phyloP scores from a whole-genome alignment of 331 rosid genomes.

The Pyracantha coccinea region DNA sequence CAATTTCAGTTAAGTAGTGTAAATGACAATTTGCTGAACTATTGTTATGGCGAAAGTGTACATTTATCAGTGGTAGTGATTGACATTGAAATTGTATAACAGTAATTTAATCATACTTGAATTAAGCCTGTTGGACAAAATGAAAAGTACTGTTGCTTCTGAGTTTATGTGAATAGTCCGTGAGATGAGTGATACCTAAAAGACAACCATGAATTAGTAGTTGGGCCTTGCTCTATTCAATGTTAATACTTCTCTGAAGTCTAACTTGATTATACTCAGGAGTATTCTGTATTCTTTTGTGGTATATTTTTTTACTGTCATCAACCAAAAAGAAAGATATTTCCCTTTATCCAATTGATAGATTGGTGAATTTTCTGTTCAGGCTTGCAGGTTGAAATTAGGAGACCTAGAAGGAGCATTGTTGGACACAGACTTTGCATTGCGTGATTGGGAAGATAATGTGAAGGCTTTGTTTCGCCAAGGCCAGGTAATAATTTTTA shows the following conservation, averaged over 20 bases:
- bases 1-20: not conserved
- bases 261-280: not conserved
- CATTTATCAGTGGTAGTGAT: not conserved
- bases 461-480: conserved; percentile 87
- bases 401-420: conserved; percentile 83
- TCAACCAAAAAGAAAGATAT: not conserved
- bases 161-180: not conserved
- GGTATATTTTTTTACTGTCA: not conserved
- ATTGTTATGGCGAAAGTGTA: not conserved
- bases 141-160: not conserved
- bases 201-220: not conserved
- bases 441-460: conserved; percentile 76
- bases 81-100: not conserved
- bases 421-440: conserved; percentile 76
- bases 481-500: conserved; percentile 67
- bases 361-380: conserved; percentile 1
- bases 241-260: not conserved
- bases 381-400: conserved; percentile 82
- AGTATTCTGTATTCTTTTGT: not conserved
- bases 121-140: not conserved
- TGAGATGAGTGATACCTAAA: not conserved
- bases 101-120: not conserved
- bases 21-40: not conserved
- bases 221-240: not conserved
- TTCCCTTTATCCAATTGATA: not conserved